phyloP scores from a whole-genome alignment of 306 rosid species.

The Ormosia semicastrata region DNA sequence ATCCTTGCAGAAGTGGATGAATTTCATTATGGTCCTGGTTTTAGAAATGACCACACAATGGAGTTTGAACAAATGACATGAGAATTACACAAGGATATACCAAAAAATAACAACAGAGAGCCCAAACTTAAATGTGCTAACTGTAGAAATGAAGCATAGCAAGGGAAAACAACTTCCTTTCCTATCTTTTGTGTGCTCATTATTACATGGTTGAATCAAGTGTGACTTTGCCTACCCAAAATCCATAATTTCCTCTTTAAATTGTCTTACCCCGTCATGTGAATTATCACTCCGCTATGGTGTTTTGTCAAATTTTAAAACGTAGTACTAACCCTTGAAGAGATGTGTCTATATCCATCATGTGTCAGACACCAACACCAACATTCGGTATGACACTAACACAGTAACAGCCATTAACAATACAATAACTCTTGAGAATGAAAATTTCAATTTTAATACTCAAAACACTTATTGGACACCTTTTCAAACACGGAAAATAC shows the following conservation, averaged over 20 bases:
- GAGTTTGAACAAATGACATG: not conserved
- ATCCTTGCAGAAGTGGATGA: not conserved
- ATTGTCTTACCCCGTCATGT: not conserved
- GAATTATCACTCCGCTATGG: not conserved
- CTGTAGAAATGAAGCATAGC: not conserved
- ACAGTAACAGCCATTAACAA: not conserved
- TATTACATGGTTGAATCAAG: slow-evolving; percentile 7
- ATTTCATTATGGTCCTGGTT: not conserved
- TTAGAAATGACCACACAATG: not conserved
- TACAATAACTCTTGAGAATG: not conserved
- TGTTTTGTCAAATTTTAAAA: not conserved
- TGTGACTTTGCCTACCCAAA: not conserved
- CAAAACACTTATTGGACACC: not conserved
- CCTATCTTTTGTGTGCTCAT: not conserved
- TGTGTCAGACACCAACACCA: not conserved
- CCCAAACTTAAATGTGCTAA: not conserved
- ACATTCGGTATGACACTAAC: not conserved
- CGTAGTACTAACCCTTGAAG: not conserved
- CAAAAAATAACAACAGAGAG: not conserved
- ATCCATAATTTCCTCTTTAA: not conserved
- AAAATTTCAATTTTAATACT: not conserved
- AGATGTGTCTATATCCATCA: not conserved
- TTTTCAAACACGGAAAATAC: too few species aligned
- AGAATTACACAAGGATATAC: not conserved
- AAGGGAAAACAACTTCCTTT: not conserved